Percentiles rank a stretch among this genome's conserved stretches.
These are phyloP conservation scores for Fistulinella cinereoalba DNA, from an alignment of 1,284 basidiomycete genomes.

Conservation along the genomic window DNA sequence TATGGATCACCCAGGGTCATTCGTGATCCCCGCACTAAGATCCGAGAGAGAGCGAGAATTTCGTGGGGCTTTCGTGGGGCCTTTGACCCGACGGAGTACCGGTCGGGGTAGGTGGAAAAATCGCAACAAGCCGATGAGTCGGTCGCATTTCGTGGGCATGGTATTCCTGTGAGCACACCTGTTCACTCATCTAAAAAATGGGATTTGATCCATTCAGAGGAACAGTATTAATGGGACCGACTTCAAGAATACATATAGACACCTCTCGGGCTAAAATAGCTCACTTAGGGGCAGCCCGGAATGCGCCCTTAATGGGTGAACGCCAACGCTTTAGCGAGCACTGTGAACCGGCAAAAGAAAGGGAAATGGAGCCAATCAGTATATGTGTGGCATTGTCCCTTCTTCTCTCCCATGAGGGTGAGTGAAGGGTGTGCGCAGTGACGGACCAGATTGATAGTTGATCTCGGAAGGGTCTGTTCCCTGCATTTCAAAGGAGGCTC, in stretches of 20 bases:
- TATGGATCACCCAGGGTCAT: too few species aligned
- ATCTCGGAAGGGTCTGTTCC: constrained; percentile 85
- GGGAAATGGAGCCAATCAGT: neutral
- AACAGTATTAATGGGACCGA: too few species aligned
- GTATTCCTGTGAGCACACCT: too few species aligned
- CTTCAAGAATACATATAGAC: neutral
- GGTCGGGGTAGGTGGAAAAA: too few species aligned
- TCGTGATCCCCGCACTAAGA: too few species aligned
- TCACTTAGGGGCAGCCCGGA: neutral
- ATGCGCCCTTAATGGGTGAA: constrained; percentile 7
- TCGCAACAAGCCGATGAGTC: too few species aligned
- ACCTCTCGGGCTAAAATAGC: neutral
- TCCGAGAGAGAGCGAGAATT: too few species aligned
- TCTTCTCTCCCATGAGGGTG: neutral
- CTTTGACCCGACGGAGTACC: too few species aligned
- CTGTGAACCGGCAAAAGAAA: constrained; percentile 4
- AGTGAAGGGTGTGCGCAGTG: neutral
- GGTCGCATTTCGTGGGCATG: too few species aligned
- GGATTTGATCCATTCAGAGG: too few species aligned
- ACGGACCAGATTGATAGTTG: constrained; percentile 73
- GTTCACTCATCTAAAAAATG: too few species aligned
- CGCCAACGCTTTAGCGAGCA: constrained; percentile 19
- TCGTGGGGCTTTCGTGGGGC: too few species aligned
- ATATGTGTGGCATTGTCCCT: neutral
- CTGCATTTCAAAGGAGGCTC: constrained; percentile 81